A percentile compares a stretch with the other conserved stretches of the same genome.
These are phyloP conservation scores for Coniochaeta prunicola DNA, from an alignment of 2,329 filamentous ascomycete species.

Conservation along the genomic window DNA sequence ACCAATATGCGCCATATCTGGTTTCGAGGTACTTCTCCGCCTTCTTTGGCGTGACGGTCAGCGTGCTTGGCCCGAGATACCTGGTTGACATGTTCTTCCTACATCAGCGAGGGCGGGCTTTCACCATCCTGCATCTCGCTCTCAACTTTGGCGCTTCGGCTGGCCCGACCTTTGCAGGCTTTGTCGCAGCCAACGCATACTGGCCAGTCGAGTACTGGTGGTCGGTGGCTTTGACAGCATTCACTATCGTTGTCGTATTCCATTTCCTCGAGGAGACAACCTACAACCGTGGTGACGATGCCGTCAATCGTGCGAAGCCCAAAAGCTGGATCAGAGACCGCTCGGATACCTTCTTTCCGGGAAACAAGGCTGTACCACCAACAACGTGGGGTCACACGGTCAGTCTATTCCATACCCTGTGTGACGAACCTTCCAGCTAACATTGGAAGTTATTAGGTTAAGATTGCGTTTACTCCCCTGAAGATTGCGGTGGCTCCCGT, in stretches of 20 bases:
- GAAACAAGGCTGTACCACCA: slow-evolving; percentile 9
- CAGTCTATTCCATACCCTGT: not conserved
- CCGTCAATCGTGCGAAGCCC: slow-evolving; percentile 12
- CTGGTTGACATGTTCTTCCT: slow-evolving; percentile 35
- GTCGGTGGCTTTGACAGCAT: slow-evolving; percentile 27
- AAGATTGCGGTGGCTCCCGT: slow-evolving; percentile 23
- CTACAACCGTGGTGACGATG: slow-evolving; percentile 19
- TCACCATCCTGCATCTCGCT: slow-evolving; percentile 25
- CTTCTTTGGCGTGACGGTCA: slow-evolving; percentile 29
- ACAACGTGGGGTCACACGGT: slow-evolving; percentile 10
- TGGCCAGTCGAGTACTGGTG: slow-evolving; percentile 35
- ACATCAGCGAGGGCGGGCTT: slow-evolving; percentile 31
- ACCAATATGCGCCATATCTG: slow-evolving; percentile 27
- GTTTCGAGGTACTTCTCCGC: slow-evolving; percentile 29
- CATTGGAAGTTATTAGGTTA: slow-evolving; percentile 4
- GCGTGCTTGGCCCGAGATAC: slow-evolving; percentile 28
- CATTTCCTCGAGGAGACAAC: slow-evolving; percentile 30
- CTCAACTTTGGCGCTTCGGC: slow-evolving; percentile 28
- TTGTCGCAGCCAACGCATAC: slow-evolving; percentile 24
- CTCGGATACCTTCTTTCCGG: slow-evolving; percentile 21
- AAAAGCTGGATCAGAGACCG: slow-evolving; percentile 16
- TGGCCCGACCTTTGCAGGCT: slow-evolving; percentile 30
- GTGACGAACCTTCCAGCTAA: not conserved
- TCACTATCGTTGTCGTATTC: slow-evolving; percentile 25
- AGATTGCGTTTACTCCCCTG: slow-evolving; percentile 15